A percentile compares a stretch with the other conserved stretches of the same genome.
Conservation (phyloP, 345 rosid genomes). For the Lepidium africanum region DNA sequence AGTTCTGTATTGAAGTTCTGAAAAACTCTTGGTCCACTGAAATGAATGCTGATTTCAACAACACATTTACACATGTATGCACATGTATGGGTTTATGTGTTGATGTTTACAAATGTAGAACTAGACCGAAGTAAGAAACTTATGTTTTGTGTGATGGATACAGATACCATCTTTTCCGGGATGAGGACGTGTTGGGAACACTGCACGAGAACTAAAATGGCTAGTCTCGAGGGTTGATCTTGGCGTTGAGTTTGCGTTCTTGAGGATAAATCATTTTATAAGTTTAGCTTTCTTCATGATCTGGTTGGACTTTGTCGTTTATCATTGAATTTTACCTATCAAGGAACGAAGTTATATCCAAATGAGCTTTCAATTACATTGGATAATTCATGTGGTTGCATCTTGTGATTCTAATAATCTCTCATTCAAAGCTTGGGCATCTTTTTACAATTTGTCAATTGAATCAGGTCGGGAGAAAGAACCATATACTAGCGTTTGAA, state of each 20-base stretch:
- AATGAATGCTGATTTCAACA: not conserved
- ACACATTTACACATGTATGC: not conserved
- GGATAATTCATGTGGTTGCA: not conserved
- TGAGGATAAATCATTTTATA: not conserved
- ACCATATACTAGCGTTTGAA: not conserved
- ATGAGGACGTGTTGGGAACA: constrained; percentile 82
- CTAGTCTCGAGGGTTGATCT: not conserved
- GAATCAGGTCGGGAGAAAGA: not conserved
- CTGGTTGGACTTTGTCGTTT: constrained; percentile 1
- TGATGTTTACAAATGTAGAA: not conserved
- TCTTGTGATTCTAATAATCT: not conserved
- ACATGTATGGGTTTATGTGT: not conserved
- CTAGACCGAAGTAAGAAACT: not conserved
- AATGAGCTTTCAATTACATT: not conserved
- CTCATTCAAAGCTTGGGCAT: not conserved
- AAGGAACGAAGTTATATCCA: not conserved
- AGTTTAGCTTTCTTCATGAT: not conserved
- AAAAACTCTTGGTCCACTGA: not conserved
- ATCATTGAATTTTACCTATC: not conserved
- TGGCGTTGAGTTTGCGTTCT: not conserved
- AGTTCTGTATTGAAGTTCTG: not conserved
- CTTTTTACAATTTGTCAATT: not conserved
- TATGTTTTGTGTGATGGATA: not conserved
- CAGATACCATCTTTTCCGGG: constrained; percentile 66
- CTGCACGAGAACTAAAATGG: constrained; percentile 42